phyloP scores from a whole-genome alignment of 257 asterid genomes.

The Plantago ovata region DNA sequence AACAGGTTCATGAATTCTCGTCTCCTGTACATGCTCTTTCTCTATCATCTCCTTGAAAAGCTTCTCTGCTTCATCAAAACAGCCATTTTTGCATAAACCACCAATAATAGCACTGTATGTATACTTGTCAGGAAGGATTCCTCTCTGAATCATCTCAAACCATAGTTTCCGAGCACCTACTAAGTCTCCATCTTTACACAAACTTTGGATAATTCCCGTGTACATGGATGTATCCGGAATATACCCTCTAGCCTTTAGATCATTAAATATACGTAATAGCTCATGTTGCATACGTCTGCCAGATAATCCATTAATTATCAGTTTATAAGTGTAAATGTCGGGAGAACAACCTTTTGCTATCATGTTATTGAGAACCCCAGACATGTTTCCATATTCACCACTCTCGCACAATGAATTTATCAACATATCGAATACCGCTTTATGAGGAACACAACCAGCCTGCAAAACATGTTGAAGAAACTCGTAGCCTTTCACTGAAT shows the following conservation, averaged over 20 bases:
- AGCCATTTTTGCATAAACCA: slow-evolving; percentile 50
- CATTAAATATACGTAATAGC: slow-evolving; percentile 54
- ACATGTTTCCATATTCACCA: slow-evolving; percentile 41
- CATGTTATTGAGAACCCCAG: slow-evolving; percentile 66
- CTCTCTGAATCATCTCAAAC: slow-evolving; percentile 65
- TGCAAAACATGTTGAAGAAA: slow-evolving; percentile 55
- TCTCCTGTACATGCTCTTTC: slow-evolving; percentile 42
- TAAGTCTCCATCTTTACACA: slow-evolving; percentile 42
- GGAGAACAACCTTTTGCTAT: slow-evolving; percentile 48
- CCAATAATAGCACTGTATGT: slow-evolving; percentile 49
- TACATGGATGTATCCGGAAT: slow-evolving; percentile 63
- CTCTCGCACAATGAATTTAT: slow-evolving; percentile 40
- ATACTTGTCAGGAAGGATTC: slow-evolving; percentile 46
- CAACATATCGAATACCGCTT: slow-evolving; percentile 38
- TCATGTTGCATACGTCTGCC: slow-evolving; percentile 41
- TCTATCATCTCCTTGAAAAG: slow-evolving; percentile 55
- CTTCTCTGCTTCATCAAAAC: slow-evolving; percentile 52
- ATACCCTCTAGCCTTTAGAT: slow-evolving; percentile 69
- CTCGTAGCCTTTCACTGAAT: slow-evolving; percentile 41
- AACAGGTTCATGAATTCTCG: slow-evolving; percentile 42
- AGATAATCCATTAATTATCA: slow-evolving; percentile 50
- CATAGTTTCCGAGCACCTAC: slow-evolving; percentile 59
- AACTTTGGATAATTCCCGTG: slow-evolving; percentile 61
- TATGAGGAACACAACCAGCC: slow-evolving; percentile 46
- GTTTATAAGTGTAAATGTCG: slow-evolving; percentile 56